These are phyloP conservation scores for Prunus kanzakura DNA, from an alignment of 306 rosid genomes.

Conservation along the genomic window DNA sequence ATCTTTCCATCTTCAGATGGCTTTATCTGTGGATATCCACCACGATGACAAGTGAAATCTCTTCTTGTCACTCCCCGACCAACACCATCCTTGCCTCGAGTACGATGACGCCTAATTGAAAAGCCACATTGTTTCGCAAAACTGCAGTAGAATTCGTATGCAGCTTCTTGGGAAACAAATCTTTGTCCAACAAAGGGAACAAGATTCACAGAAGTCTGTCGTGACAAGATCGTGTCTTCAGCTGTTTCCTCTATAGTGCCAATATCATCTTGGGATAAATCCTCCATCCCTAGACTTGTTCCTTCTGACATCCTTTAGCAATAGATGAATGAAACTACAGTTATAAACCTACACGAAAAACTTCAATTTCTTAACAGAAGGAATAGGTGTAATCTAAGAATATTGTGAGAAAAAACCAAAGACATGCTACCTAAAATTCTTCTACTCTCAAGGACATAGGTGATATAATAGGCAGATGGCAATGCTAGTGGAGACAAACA, in stretches of 20 bases:
- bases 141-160: slow-evolving; percentile 83
- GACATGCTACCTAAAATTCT: not conserved
- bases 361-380: slow-evolving; percentile 1
- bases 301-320: slow-evolving; percentile 55
- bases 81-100: slow-evolving; percentile 89
- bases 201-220: slow-evolving; percentile 76
- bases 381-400: not conserved
- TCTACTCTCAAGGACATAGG: not conserved
- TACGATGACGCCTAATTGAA: slow-evolving; percentile 80
- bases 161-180: slow-evolving; percentile 84
- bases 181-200: slow-evolving; percentile 80
- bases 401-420: slow-evolving; percentile 1
- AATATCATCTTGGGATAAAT: slow-evolving; percentile 71
- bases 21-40: slow-evolving; percentile 79
- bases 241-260: slow-evolving; percentile 59
- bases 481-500: not conserved
- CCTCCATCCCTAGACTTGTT: slow-evolving; percentile 57
- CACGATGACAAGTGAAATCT: slow-evolving; percentile 87
- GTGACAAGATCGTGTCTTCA: slow-evolving; percentile 68
- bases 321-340: slow-evolving; percentile 11
- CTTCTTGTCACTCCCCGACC: slow-evolving; percentile 88
- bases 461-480: not conserved
- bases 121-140: slow-evolving; percentile 84
- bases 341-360: slow-evolving; percentile 26
- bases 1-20: slow-evolving; percentile 75